A percentile compares a stretch with the other conserved stretches of the same genome.
phyloP scores from a whole-genome alignment of 352 stramenopile genomes.

The Pythium sp. region DNA sequence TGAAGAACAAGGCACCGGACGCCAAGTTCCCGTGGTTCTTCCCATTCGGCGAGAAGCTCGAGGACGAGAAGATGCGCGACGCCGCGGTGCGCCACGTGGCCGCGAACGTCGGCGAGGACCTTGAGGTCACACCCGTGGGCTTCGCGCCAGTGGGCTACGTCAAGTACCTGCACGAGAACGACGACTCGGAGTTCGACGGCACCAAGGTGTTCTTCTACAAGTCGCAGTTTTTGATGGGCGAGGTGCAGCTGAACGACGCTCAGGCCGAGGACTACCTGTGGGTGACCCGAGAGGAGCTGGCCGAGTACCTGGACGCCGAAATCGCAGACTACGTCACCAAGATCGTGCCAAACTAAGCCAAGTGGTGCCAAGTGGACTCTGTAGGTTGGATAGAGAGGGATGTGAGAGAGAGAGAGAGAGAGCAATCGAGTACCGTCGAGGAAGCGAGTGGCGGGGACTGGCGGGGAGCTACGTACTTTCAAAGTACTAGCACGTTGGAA shows the following conservation, averaged over 20 bases:
- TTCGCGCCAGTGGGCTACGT: conserved; percentile 81
- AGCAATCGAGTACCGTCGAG: not conserved
- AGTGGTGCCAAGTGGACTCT: not conserved
- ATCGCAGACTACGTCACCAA: conserved; percentile 73
- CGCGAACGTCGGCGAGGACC: conserved; percentile 39
- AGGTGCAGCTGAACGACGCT: conserved; percentile 53
- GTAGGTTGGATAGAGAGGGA: conserved; percentile 8
- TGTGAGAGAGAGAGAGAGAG: not conserved
- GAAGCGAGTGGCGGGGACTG: not conserved
- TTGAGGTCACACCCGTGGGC: conserved; percentile 55
- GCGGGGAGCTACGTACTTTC: not conserved
- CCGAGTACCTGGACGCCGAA: conserved; percentile 71
- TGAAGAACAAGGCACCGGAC: conserved; percentile 45
- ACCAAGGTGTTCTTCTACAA: conserved; percentile 90
- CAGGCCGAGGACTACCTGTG: conserved; percentile 78
- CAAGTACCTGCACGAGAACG: conserved; percentile 53
- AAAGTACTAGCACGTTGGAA: not conserved
- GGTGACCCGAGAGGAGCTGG: conserved; percentile 72
- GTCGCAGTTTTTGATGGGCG: conserved; percentile 57
- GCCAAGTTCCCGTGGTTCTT: conserved; percentile 82
- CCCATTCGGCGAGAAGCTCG: conserved; percentile 56
- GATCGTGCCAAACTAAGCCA: conserved; percentile 64
- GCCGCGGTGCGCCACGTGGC: conserved; percentile 61
- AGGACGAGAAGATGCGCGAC: conserved; percentile 78
- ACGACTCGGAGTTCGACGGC: conserved; percentile 50